Base-by-base conservation (phyloP, 2,329 filamentous ascomycete genomes). In the Setomelanomma holmii region DNA sequence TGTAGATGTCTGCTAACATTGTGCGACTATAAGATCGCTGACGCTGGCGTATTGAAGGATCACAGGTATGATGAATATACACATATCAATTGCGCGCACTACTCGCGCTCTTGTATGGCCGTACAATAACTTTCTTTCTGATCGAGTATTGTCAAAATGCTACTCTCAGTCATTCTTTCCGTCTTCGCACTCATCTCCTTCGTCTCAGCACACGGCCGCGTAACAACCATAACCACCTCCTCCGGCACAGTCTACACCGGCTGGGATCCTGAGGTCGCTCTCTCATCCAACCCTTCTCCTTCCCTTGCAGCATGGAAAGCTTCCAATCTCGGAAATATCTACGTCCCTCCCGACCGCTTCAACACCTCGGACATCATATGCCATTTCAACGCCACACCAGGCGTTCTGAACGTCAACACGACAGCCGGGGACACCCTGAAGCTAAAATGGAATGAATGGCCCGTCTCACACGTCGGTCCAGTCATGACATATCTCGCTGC, bases 311-410 rank as follows among this genome's bases (percentile, higher is more conserved):
- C 64, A 12, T 70, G 66, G 66, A 53, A 49, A 27, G 55, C 67
- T 4, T 56, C 54, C 1, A 67, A 67, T 41, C 55, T 69, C 4
- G 66, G 63, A 5, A 69, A 68, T 39, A 58, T 62, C 33, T 70
- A 51, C 48, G 54, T 70, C 8, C 14, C 53, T 2, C 66, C 67
- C 8, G 59, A 50, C 3, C 36, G 45, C 3, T 68, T 67, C 63
- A 61, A 63, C 38, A 65, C 59, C 2, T 51, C 63, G 3, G 49
- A 63, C 39, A 85, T 87, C 45, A 81, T 84, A 67, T 87, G 85
- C 75, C 86, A 89, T 76, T 77, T 77, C 64, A 72, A 75, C 34
- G 84, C 82, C 10, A 75, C 77, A 4, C 78, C 80, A 73, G 83
- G 79, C 17, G 61, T 72, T 11, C 73, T 78, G 38, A 78, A 80